phyloP scores from a whole-genome alignment of 345 rosid species.

The Arabis alpina region DNA sequence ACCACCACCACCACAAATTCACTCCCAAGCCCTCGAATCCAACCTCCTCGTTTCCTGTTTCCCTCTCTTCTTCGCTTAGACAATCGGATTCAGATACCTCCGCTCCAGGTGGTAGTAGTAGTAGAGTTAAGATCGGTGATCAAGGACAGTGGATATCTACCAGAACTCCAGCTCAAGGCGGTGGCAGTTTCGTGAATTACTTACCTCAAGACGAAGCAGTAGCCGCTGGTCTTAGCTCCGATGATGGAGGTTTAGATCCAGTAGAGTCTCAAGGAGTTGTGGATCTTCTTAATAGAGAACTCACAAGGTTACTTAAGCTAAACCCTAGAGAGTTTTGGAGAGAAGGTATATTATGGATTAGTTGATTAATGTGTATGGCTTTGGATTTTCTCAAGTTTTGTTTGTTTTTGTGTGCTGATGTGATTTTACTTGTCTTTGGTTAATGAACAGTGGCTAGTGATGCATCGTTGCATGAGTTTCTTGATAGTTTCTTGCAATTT shows the following conservation, averaged over 20 bases:
- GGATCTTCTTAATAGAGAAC: conserved; percentile 86
- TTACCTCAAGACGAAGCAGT: conserved; percentile 97
- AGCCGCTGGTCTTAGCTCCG: conserved; percentile 76
- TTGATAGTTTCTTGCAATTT: conserved; percentile 81
- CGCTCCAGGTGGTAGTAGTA: conserved; percentile 39
- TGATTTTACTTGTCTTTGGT: conserved; percentile 13
- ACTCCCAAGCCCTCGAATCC: conserved; percentile 51
- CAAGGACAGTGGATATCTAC: conserved; percentile 52
- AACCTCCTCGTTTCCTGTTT: conserved; percentile 44
- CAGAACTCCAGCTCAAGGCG: conserved; percentile 41
- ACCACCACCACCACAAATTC: conserved; percentile 46
- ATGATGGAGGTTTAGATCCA: conserved; percentile 86
- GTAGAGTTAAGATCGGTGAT: conserved; percentile 53
- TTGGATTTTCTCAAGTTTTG: not conserved
- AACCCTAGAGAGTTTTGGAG: conserved; percentile 86
- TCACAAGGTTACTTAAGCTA: conserved; percentile 77
- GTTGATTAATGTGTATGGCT: not conserved
- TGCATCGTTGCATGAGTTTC: conserved; percentile 70
- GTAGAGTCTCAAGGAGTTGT: conserved; percentile 94
- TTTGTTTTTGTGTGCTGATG: conserved; percentile 13
- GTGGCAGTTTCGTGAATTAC: conserved; percentile 74
- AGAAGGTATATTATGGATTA: conserved; percentile 54
- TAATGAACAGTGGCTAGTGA: conserved; percentile 69
- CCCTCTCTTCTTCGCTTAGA: conserved; percentile 69
- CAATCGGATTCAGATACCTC: conserved; percentile 47